phyloP scores from a whole-genome alignment of 257 asterid genomes.

The Solanum lignicaule region DNA sequence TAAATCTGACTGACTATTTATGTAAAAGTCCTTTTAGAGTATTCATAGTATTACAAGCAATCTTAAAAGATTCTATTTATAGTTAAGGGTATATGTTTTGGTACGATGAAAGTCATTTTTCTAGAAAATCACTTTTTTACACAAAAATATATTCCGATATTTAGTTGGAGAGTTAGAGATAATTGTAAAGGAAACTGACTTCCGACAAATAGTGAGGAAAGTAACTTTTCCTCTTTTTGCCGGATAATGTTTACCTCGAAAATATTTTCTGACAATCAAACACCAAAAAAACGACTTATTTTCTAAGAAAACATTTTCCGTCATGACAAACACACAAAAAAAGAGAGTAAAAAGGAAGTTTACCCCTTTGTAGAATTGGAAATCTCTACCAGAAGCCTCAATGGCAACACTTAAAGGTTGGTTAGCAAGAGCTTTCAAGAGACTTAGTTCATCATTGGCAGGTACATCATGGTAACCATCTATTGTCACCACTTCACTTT shows the following conservation, averaged over 20 bases:
- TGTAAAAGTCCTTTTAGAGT: background rate
- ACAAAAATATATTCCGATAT: background rate
- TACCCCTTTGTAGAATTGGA: constrained; percentile 36
- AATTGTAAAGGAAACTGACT: background rate
- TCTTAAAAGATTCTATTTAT: background rate
- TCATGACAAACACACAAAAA: background rate
- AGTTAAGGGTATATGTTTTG: background rate
- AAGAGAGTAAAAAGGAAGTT: background rate
- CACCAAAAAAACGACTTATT: background rate
- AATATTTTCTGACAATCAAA: background rate
- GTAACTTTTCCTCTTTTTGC: background rate
- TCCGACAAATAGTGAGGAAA: background rate
- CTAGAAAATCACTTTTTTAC: background rate
- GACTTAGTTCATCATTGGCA: constrained; percentile 18
- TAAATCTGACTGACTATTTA: background rate
- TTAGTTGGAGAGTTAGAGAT: background rate
- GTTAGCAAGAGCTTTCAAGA: constrained; percentile 33
- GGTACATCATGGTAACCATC: constrained; percentile 34
- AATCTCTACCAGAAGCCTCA: constrained; percentile 34
- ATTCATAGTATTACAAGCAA: background rate
- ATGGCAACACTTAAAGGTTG: constrained; percentile 33
- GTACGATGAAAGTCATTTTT: background rate
- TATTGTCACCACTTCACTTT: constrained; percentile 18
- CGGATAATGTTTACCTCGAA: background rate
- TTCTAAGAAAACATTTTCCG: background rate